phyloP scores from a whole-genome alignment of 2,329 filamentous ascomycete species.

The Bipolaris cookei region DNA sequence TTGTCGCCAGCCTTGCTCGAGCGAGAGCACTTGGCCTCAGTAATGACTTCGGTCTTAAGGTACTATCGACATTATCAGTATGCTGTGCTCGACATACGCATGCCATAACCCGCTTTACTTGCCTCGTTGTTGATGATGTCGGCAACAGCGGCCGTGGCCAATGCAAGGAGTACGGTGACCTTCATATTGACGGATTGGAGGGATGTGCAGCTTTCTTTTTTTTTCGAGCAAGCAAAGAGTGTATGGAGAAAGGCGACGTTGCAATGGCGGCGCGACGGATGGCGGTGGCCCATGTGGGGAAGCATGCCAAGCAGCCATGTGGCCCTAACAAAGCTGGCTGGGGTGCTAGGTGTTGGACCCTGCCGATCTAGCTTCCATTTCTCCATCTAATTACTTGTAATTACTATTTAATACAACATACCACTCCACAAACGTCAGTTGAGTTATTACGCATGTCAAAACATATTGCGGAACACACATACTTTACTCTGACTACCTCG shows the following conservation, averaged over 20 bases:
- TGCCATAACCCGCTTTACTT: background rate
- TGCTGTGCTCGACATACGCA: background rate
- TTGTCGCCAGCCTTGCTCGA: slow-evolving; percentile 74
- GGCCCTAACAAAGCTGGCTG: slow-evolving; percentile 9
- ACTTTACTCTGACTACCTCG: background rate
- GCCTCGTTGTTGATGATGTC: slow-evolving; percentile 45
- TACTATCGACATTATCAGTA: slow-evolving; percentile 51
- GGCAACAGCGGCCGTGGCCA: slow-evolving; percentile 56
- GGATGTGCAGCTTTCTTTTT: background rate
- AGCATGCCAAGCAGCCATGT: slow-evolving; percentile 25
- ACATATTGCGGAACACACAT: background rate
- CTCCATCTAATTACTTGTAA: background rate
- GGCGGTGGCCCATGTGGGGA: slow-evolving; percentile 25
- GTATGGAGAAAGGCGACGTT: slow-evolving; percentile 11
- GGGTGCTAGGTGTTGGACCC: slow-evolving; percentile 10
- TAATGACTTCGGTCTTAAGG: slow-evolving; percentile 78
- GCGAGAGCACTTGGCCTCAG: slow-evolving; percentile 77
- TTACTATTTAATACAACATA: no score
- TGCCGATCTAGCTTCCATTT: background rate
- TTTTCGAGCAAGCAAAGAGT: background rate
- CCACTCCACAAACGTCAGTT: no score
- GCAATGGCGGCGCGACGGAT: slow-evolving; percentile 14
- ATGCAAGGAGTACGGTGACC: slow-evolving; percentile 54
- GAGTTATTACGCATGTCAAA: background rate
- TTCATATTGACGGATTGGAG: slow-evolving; percentile 48